Percentiles rank a stretch among this genome's conserved stretches.
Evolutionary conservation across 2,329 filamentous ascomycete genomes (phyloP).

Genomic region (Verticillium zaregamsianum): DNA sequence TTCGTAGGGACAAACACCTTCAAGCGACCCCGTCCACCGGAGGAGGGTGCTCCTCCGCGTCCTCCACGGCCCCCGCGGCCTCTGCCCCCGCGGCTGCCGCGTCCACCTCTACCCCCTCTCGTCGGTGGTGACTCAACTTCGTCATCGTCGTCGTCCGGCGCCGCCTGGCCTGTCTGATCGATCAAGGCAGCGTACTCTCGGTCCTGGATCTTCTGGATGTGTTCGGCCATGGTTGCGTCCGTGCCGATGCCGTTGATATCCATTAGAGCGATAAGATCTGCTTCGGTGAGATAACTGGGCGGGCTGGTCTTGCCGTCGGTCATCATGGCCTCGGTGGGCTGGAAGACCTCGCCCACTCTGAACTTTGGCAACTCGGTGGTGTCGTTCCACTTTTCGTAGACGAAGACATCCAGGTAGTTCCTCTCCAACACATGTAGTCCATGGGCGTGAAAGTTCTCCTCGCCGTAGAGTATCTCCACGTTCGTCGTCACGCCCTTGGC

Average conservation of each 20-base stretch:
- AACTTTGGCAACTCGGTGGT: conserved; percentile 79
- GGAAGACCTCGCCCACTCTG: conserved; percentile 73
- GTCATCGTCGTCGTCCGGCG: conserved; percentile 35
- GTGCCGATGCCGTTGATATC: conserved; percentile 98
- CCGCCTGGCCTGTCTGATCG: conserved; percentile 35
- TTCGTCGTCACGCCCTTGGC: conserved; percentile 83
- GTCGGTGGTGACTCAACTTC: conserved; percentile 31
- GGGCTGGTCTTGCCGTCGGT: conserved; percentile 84
- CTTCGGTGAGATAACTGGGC: conserved; percentile 86
- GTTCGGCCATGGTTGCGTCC: conserved; percentile 98
- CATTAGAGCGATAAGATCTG: conserved; percentile 94
- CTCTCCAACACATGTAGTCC: conserved; percentile 81
- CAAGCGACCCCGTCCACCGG: conserved; percentile 45
- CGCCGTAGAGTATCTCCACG: conserved; percentile 78
- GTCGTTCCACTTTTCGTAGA: conserved; percentile 95
- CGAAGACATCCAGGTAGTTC: conserved; percentile 93
- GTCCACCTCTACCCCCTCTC: conserved; percentile 38
- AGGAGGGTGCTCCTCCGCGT: conserved; percentile 31
- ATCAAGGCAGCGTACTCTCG: conserved; percentile 75
- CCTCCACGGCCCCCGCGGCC: conserved; percentile 34
- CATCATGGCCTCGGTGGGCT: conserved; percentile 84
- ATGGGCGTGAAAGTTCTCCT: conserved; percentile 76
- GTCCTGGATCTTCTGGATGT: conserved; percentile 93
- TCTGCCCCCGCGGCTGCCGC: conserved; percentile 36
- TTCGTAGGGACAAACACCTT: conserved; percentile 92